Percentiles rank a stretch among this genome's conserved stretches.
Evolutionary conservation across 148 eudicot species (phyloP).

Genomic region (Arctostaphylos glauca): DNA sequence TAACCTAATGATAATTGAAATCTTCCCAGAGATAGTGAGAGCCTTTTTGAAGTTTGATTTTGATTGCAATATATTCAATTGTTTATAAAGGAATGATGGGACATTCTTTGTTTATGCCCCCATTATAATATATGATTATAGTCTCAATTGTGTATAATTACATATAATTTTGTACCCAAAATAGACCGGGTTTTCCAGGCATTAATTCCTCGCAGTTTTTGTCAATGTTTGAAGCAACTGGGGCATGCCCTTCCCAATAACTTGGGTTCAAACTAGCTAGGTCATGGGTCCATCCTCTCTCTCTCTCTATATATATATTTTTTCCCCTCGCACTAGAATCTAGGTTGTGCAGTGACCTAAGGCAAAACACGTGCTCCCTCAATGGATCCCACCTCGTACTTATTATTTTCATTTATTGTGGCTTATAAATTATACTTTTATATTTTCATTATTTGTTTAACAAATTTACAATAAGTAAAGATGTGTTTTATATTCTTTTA

Average conservation of each 20-base stretch:
- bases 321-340: not conserved
- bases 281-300: not conserved
- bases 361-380: too few species aligned
- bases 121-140: not conserved
- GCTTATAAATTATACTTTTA: too few species aligned
- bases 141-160: not conserved
- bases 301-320: not conserved
- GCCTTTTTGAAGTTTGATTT: not conserved
- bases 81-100: not conserved
- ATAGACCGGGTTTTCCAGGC: not conserved
- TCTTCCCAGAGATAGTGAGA: not conserved
- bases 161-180: not conserved
- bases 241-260: constrained; percentile 1
- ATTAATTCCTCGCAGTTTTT: not conserved
- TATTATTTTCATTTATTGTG: too few species aligned
- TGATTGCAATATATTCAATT: not conserved
- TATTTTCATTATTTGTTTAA: too few species aligned
- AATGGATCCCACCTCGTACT: too few species aligned
- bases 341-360: not conserved
- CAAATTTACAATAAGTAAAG: too few species aligned
- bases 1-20: not conserved
- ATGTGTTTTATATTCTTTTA: too few species aligned
- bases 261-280: not conserved
- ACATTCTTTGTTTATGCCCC: not conserved
- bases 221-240: not conserved